Evolutionary conservation across 768 basidiomycete genomes (phyloP).

Genomic region (Tricholoma furcatifolium): DNA sequence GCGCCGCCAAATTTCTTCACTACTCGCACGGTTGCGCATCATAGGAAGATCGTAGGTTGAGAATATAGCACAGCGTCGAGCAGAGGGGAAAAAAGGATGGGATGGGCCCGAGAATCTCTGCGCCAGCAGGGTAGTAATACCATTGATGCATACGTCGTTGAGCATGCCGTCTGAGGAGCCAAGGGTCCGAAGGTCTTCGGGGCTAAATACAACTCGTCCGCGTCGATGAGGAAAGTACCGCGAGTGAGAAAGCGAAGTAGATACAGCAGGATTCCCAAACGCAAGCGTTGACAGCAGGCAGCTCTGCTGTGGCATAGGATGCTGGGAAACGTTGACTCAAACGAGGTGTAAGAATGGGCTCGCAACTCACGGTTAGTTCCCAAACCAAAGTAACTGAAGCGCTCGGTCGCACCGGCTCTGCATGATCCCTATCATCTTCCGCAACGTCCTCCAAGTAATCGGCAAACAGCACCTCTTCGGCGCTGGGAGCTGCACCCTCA

Average conservation of each 20-base stretch:
- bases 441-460: no score
- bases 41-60: not conserved
- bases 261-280: conserved; percentile 4
- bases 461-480: no score
- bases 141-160: conserved; percentile 27
- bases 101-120: not conserved
- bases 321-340: not conserved
- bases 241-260: not conserved
- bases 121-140: conserved; percentile 18
- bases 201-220: not conserved
- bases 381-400: no score
- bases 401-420: no score
- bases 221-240: not conserved
- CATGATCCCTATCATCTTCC: no score
- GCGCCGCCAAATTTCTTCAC: conserved; percentile 21
- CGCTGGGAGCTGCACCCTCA: no score
- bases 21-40: conserved; percentile 15
- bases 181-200: no score
- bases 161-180: conserved; percentile 4
- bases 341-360: not conserved
- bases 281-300: not conserved
- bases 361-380: no score
- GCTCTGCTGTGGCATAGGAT: conserved; percentile 6
- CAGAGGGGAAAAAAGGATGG: not conserved
- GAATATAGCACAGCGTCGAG: not conserved